Evolutionary conservation across 352 stramenopile genomes (phyloP), one percentile per base, ranked within the genome.

Genomic region (Globisporangium radiosum): DNA sequence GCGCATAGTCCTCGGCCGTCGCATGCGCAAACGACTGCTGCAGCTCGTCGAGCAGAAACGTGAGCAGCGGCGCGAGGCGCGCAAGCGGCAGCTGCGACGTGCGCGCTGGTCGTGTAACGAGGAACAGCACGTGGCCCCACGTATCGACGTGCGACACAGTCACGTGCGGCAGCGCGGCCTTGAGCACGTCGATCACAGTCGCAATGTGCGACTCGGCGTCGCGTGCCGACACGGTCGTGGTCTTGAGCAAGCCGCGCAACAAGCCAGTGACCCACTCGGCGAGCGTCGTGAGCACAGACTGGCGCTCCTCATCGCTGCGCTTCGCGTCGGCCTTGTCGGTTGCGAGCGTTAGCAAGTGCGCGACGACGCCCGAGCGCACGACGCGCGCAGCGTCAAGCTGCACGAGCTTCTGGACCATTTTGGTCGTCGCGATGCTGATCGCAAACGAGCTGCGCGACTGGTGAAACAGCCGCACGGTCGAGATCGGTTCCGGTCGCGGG

Each of bases 1-100:
- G 75, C 11, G 81, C 76, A 44, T 88, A 90, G 60, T 88, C 78
- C 58, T 88, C 81, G 3, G 65, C 68, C 4, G 76, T 85, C 13
- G 76, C 81, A 8, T 68, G 72, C 50, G 57, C 63, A 54, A 90
- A 88, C 2, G 78, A 83, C 25, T 78, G 60, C 56, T 90, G 75
- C 19, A 90, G 58, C 19, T 90, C 73, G 36, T 63, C 37, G 2
- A 87, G 51, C 37, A 88, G 44, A 39, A 76, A 84, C 17, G n/a
- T 42, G 13, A 70, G 19, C 0, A 81, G 51, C 3, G 51, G 17
- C 25, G 66, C 56, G 1, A 79, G 61, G 9, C 66, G 68, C 44
- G 65, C 19, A 5, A 74, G 45, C 10, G 57, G 59, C 8, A 76
- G 55, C 5, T 14, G 48, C 3, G 33, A 33, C 2, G n/a, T 44